These are phyloP conservation scores for Zangia roseola DNA, from an alignment of 768 basidiomycete species.

Conservation along the genomic window DNA sequence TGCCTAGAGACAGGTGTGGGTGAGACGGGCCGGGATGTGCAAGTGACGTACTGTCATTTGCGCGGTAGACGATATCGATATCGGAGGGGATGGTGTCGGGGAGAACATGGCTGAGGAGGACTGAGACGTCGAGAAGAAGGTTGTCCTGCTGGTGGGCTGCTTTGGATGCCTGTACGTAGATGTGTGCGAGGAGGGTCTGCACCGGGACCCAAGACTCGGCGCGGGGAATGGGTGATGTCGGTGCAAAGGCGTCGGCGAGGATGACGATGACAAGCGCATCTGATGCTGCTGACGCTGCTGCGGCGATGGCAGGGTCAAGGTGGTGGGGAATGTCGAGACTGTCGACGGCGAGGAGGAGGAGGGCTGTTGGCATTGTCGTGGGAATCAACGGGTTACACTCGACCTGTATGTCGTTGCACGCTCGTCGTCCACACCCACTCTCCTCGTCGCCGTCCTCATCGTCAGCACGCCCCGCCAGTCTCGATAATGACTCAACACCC, in stretches of 20 bases:
- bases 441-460: too few relatives aligned
- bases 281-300: conserved; percentile 44
- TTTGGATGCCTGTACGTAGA: conserved; percentile 84
- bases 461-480: conserved; percentile 15
- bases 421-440: conserved; percentile 1
- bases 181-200: conserved; percentile 74
- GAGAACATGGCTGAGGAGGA: conserved; percentile 63
- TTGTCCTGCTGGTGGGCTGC: conserved; percentile 66
- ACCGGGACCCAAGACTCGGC: conserved; percentile 61
- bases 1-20: conserved; percentile 15
- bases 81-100: conserved; percentile 39
- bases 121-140: conserved; percentile 74
- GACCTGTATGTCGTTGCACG: background rate
- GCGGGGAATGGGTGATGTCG: conserved; percentile 33
- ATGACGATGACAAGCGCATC: conserved; percentile 61
- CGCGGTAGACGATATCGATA: conserved; percentile 40
- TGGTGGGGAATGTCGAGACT: conserved; percentile 52
- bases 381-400: background rate
- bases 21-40: background rate
- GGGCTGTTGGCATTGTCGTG: conserved; percentile 19
- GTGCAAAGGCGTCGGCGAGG: conserved; percentile 59
- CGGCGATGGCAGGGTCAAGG: conserved; percentile 52
- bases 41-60: conserved; percentile 44
- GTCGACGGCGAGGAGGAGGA: conserved; percentile 57
- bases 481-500: conserved; percentile 16